Base-by-base conservation (phyloP, 768 basidiomycete genomes). In the Rhodotorula paludigena region DNA sequence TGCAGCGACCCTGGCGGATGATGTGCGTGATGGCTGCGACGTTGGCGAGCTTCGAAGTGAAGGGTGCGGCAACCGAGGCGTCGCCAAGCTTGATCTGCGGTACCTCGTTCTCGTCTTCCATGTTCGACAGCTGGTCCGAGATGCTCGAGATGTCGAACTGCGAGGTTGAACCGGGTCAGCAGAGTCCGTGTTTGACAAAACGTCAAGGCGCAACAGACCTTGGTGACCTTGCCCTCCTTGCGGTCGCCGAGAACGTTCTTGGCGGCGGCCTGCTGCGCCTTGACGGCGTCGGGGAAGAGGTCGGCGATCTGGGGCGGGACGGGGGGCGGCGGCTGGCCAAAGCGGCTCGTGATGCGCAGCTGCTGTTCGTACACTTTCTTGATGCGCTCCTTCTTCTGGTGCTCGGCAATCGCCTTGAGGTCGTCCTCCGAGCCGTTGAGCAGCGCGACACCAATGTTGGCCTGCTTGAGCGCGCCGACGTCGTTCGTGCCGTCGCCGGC, bases 71-170 rank as follows among this genome's bases (percentile, higher is more conserved):
- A 76, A 93, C 97, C 4, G 92, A 97, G 0, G 96, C 96, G 76
- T 98, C 96, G n/a, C 96, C 96, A 36, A 98, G 86, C 80, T 98
- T 99, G 79, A 99, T 99, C 81, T 96, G 91, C 20, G 96, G 96
- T 0, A 92, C 87, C 39, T 98, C 93, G 28, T 73, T 87, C 23
- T 96, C 94, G 18, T 88, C 90, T 54, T 97, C 96, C 86, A 98
- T 87, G 47, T 93, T 89, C 1, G 93, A 85, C 79, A 99, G 80
- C 74, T 89, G 86, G 74, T 88, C 86, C 25, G 89, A 91, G 72
- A 93, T 90, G 3, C 85, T 81, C 16, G 82, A 82, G 71, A 91
- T 74, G 74, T 92, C 88, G 73, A 92, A 91, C 87, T 89, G 67
- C 33, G 20, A 60, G 36, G 76, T 75, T 62, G 75, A 63, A n/a